These are phyloP conservation scores for Pseudonitzschia delicatissima DNA, from an alignment of 108 stramenopile genomes.

Conservation along the genomic window DNA sequence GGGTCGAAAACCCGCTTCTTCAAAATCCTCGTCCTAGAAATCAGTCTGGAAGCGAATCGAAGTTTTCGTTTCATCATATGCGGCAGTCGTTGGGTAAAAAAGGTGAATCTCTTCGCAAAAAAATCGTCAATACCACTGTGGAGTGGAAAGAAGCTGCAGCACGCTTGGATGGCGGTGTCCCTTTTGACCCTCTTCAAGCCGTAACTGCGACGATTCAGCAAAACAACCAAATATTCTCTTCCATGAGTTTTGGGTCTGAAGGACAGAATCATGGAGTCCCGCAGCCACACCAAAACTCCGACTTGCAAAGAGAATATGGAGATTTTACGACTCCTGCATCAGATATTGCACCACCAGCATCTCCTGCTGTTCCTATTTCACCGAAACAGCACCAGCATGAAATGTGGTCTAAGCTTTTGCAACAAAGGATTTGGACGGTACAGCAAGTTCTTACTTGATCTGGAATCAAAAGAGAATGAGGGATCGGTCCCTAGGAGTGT, in stretches of 20 bases:
- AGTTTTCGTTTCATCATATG: constrained; percentile 36
- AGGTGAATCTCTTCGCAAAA: constrained; percentile 25
- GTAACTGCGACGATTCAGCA: background rate
- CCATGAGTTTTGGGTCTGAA: background rate
- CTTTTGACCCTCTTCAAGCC: constrained; percentile 7
- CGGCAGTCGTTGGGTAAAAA: constrained; percentile 29
- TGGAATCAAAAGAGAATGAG: constrained; percentile 26
- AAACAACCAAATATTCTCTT: background rate
- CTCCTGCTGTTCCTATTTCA: background rate
- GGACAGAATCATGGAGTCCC: background rate
- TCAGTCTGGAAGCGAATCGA: background rate
- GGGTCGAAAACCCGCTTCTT: background rate
- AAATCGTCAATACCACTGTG: constrained; percentile 25
- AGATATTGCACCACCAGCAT: background rate
- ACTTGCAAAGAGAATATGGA: background rate
- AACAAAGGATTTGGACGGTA: constrained; percentile 16
- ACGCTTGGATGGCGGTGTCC: background rate
- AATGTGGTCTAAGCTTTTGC: constrained; percentile 25
- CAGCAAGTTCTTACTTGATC: constrained; percentile 21
- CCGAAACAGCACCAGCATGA: constrained; percentile 34
- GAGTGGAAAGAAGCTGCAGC: constrained; percentile 31
- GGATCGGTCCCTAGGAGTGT: constrained; percentile 43
- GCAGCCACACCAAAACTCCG: constrained; percentile 10
- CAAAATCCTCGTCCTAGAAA: background rate
- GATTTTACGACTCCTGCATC: background rate